phyloP scores from a whole-genome alignment of 2,329 filamentous ascomycete species.

The Penicillium sp. region DNA sequence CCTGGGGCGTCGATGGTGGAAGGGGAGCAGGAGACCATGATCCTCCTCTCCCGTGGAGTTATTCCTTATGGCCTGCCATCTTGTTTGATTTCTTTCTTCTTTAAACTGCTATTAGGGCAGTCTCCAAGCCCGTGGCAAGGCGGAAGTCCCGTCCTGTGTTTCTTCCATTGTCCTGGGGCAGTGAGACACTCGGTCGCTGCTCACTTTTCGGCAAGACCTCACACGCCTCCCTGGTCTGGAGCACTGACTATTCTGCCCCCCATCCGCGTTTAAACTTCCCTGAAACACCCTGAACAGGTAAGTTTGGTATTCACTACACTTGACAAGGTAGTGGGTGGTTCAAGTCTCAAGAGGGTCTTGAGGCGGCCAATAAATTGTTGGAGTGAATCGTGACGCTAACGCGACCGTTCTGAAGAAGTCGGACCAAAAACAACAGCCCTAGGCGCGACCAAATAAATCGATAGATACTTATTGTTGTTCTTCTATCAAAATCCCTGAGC shows the following conservation, averaged over 20 bases:
- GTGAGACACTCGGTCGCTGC: slow-evolving; percentile 30
- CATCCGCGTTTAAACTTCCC: slow-evolving; percentile 9
- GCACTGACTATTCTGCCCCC: slow-evolving; percentile 21
- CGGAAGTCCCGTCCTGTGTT: slow-evolving; percentile 31
- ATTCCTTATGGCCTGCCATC: slow-evolving; percentile 28
- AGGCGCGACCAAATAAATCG: slow-evolving; percentile 1
- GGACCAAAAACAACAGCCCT: slow-evolving; percentile 17
- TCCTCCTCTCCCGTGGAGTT: slow-evolving; percentile 22
- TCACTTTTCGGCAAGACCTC: slow-evolving; percentile 29
- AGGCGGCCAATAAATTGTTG: slow-evolving; percentile 11
- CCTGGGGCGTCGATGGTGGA: slow-evolving; percentile 13
- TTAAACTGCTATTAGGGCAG: slow-evolving; percentile 26
- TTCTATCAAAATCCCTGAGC: neutral
- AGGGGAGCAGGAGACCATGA: slow-evolving; percentile 21
- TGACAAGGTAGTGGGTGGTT: slow-evolving; percentile 1
- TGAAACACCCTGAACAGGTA: slow-evolving; percentile 13
- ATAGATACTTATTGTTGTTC: neutral
- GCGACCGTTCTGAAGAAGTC: slow-evolving; percentile 31
- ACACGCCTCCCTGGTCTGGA: slow-evolving; percentile 32
- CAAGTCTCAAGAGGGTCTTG: neutral
- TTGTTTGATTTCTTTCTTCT: slow-evolving; percentile 21
- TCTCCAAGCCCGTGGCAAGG: slow-evolving; percentile 31
- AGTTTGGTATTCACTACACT: neutral
- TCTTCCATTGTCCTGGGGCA: slow-evolving; percentile 24
- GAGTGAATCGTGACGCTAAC: slow-evolving; percentile 29